Evolutionary conservation across 192 early-diverging fungal species (phyloP), one percentile per base, ranked within the genome.

Genomic region (Gaertneriomyces sp.): DNA sequence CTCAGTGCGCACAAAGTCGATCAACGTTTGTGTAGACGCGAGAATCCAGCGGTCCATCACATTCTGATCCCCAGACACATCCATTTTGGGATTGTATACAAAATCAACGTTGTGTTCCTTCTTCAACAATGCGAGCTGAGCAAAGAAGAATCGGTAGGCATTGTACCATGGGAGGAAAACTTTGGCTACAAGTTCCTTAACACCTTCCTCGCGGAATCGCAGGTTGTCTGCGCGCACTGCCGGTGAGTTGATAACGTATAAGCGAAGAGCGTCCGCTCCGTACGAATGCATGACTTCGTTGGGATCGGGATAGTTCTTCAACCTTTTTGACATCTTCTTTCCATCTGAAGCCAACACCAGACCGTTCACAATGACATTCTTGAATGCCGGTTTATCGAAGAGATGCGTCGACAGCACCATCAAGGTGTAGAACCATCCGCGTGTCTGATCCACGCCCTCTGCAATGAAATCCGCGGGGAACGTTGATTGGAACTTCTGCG

Each of bases 391-490:
- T 69, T 85, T 86, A 76, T 94, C 90, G 72, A 97, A 97, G 67
- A 99, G 76, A 77, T 96, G 90, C 11, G 93, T 96, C 41, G 95
- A 96, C 61, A 99, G 81, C 5, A 99, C 97, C 72, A 98, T 80
- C 19, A 99, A 83, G 25, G 97, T 97, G 77, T 99, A 99, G 89
- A 99, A 99, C 97, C 97, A 99, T 52, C 97, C 97, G 74, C 97
- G 93, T 38, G 95, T 98, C 79, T 99, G 97, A 76, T 99, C 97
- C 47, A 99, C 76, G 67, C 97, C 97, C 77, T 99, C 97, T n/a
- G 95, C 92, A 71, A 99, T 95, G 77, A 99, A 99, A 73, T 99
- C 91, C 10, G 97, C 97, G 6, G 97, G 97, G 90, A 99, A 99
- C 11, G 85, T 85, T 16, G 71, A 66, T 65, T 89, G 73, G 72